Evolutionary conservation across 2,329 filamentous ascomycete species (phyloP), one percentile per base, ranked within the genome.

Genomic region (Diplocarpon rosae): DNA sequence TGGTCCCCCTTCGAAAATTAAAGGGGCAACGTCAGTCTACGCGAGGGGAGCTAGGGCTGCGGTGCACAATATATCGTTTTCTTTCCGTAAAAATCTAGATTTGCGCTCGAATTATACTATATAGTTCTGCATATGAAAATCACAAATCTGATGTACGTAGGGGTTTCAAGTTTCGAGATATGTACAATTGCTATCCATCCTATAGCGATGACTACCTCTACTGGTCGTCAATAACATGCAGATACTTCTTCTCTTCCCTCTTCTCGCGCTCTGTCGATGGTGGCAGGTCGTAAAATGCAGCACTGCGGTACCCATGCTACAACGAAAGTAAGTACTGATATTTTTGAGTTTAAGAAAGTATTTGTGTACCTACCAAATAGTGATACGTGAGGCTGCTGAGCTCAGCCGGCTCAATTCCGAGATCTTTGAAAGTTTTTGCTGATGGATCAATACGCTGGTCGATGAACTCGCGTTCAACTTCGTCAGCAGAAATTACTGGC

Each of bases 241-340:
- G 70, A 65, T 94, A 98, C 73, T 95, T 92, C 76, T 82, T 92
- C 68, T 96, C 89, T 66, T 96, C 89, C 59, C 77, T 75, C 75
- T 81, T 92, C 74, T 98, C 92, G 66, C 83, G 85, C 70, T 95
- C 90, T 29, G 90, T 95, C 60, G 90, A 82, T 39, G 92, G 90
- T 40, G 92, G 92, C 55, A 96, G 74, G 63, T 98, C 90, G 66
- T 93, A 95, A 76, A 82, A 92, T 59, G 80, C 77, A 46, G 83
- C 77, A 67, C 85, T 90, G 63, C 92, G 83, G 73, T 86, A 95
- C 65, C 80, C 83, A 84, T 93, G 84, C 85, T 90, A 57, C 54
- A 55, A 35, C 62, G 55, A 42, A 48, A 39, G 57, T 70, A 54
- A 70, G 64, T 50, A 5, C 11, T n/a, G 15, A 35, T 35, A 35